Percentiles rank a stretch among this genome's conserved stretches.
These are phyloP conservation scores for Citrus sp. DNA, from an alignment of 345 rosid genomes.

Conservation along the genomic window DNA sequence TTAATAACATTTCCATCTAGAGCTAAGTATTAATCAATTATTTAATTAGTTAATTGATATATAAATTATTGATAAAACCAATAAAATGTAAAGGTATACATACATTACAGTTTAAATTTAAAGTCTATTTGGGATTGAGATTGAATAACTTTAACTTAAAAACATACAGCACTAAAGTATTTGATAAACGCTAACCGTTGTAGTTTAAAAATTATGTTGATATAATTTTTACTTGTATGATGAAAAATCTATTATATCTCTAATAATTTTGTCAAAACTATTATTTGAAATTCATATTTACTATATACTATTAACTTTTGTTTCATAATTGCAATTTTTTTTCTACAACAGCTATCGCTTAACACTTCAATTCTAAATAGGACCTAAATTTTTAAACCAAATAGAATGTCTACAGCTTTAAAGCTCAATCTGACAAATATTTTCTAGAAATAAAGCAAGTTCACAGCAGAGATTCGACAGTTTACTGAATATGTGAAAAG, in stretches of 20 bases:
- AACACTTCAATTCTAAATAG: no score
- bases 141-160: accelerated
- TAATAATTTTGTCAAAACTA: no score
- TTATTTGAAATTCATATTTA: no score
- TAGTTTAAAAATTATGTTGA: no score
- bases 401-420: background rate
- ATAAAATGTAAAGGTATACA: background rate
- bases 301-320: no score
- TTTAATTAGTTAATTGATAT: background rate
- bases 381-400: background rate
- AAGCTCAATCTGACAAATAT: no score
- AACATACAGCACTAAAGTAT: accelerated
- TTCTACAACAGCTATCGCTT: accelerated
- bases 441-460: no score
- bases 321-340: no score
- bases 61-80: background rate
- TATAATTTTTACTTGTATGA: no score
- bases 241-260: no score
- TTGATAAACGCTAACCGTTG: accelerated
- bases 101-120: no score
- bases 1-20: background rate
- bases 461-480: background rate
- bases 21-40: background rate
- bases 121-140: accelerated
- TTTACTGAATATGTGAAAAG: background rate